Base-by-base conservation (phyloP, 805 yeast genomes). In the Maudiozyma pseudohumilis region DNA sequence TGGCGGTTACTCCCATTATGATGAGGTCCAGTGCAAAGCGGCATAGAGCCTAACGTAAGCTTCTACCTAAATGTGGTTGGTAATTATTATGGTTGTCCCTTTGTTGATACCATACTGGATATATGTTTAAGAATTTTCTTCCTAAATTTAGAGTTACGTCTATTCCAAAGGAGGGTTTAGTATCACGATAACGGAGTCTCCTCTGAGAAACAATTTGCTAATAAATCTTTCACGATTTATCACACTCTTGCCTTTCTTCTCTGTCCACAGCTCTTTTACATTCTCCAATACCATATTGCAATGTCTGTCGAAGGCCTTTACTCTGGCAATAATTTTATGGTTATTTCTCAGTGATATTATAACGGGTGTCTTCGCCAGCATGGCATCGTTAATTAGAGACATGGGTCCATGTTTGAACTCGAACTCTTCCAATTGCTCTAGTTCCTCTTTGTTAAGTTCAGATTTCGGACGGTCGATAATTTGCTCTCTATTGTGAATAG, bases 281-380 rank as follows among this genome's bases (percentile, higher is more conserved):
- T 87, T 85, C 53, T 85, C 95, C 42, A 92, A 65, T 8, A 92
- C 80, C 82, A 92, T 75, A 60, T 92, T 92, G 45, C 95, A 81
- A 61, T 92, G 99, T 55, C 95, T 77, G 58, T 92, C 99, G 59
- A 87, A 92, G 0, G 97, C 96, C 53, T 83, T 83, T 35, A 92
- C 92, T 47, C 84, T 76, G 2, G 88, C 95, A 22, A 92, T 72
- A 29, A 92, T 68, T 61, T 92, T 92, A 56, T 88, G 96, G 59
- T 89, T 88, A 59, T 92, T 92, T 53, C 99, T 72, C 42, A 94
- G 74, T 16, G 95, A 84, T 42, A 92, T 82, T 41, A 92, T 73
- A 4, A 92, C 85, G 19, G 86, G 85, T 2, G 82, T 71, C 36
- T 77, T 78, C 38, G 75, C 71, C 42, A 77, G 71, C 29, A 86